Base-by-base conservation (phyloP, 441 rosid genomes). In the Pelargonium cotyledonis region DNA sequence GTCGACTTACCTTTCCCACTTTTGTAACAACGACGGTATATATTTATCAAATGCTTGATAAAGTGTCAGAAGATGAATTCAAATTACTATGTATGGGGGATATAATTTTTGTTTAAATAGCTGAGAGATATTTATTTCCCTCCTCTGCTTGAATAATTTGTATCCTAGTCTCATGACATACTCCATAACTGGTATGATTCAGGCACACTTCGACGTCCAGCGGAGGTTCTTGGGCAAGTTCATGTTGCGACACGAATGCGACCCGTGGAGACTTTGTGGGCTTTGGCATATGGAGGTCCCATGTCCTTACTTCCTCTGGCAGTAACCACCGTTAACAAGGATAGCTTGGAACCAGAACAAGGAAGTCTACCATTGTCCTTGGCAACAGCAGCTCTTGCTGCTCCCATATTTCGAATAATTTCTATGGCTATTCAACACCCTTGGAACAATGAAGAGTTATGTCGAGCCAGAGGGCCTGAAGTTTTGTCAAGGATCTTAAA, bases 201-300 rank as follows among this genome's bases (percentile, higher is more conserved):
- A 91, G 99, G 99, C 71, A 78, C 80, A 71, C 79, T 84, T 64
- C 86, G 97, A 66, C 84, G 99, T 67, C 99, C 98, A 55, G 99
- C 95, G 63, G 99, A 96, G 85, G 96, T 96, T 79, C 98, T 96
- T 72, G 99, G 99, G 82, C 99, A 96, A 85, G 98, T 93, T 55
- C 90, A 91, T 85, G 90, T 96, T 76, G 98, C 97, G 49, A 81
- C 85, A 41, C 85, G 98, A 83, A 86, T 86, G 85, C 85, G 88
- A 76, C 86, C 99, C 5, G 89, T 81, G 77, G 96, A 96, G 78
- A 90, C 98, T 72, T 77, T 96, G 69, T 93, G 99, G 99, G 99
- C 99, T 51, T 80, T 92, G 80, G 91, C 97, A 64, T 83, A 87
- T 77, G 99, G 99, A 70, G 99, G 99, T 62, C 98, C 99, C 72